Evolutionary conservation across 2,329 filamentous ascomycete species (phyloP).

Genomic region (Cadophora gregata): DNA sequence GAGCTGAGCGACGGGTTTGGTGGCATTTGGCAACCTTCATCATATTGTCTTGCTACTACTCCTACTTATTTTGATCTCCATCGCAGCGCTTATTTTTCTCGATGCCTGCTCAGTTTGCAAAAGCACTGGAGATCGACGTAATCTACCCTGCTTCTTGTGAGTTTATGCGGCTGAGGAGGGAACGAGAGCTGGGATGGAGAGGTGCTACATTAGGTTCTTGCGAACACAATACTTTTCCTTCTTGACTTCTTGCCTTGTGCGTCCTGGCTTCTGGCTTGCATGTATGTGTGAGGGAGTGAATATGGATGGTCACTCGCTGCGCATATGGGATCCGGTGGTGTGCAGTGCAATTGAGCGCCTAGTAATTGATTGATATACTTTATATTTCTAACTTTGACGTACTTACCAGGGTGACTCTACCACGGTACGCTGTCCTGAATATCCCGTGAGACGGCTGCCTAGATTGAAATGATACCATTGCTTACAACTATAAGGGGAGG

Average conservation of each 20-base stretch:
- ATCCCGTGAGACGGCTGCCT: too few species aligned
- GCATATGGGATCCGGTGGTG: constrained; percentile 8
- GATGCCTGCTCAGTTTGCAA: background rate
- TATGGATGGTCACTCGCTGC: constrained; percentile 2
- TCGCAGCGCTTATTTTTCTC: background rate
- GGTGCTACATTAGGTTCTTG: constrained; percentile 36
- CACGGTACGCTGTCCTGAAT: too few species aligned
- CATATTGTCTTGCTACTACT: constrained; percentile 41
- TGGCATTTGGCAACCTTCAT: constrained; percentile 36
- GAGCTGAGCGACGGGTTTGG: constrained; percentile 25
- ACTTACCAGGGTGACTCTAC: too few species aligned
- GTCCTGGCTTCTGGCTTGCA: constrained; percentile 1
- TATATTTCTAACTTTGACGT: too few species aligned
- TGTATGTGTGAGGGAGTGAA: background rate
- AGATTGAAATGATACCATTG: too few species aligned
- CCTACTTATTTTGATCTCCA: constrained; percentile 28
- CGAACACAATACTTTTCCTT: constrained; percentile 17
- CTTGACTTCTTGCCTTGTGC: constrained; percentile 22
- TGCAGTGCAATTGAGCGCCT: constrained; percentile 17
- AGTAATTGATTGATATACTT: constrained; percentile 37
- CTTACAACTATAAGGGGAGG: too few species aligned
- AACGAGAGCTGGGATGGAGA: constrained; percentile 15
- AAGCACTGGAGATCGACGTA: too few species aligned
- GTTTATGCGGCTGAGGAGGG: background rate
- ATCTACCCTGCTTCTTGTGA: background rate